Conservation (phyloP, 768 basidiomycete species). For the Rhodotorula babjevae region DNA sequence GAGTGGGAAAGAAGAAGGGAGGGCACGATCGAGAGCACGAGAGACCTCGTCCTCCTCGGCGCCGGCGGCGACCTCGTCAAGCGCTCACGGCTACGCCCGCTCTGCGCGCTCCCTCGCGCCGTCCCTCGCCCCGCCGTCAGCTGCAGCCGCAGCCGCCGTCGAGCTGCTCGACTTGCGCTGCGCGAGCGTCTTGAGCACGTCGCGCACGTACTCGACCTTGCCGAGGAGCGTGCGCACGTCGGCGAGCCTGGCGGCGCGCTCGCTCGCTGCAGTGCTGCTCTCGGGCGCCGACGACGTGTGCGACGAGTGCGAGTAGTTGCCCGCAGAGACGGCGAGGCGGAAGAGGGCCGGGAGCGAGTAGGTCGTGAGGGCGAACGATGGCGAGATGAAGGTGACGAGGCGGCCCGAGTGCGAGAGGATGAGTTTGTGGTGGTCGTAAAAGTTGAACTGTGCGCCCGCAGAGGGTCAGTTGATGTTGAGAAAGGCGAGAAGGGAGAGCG, state of each 20-base stretch:
- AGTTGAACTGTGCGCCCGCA: constrained; percentile 72
- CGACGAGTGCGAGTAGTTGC: constrained; percentile 10
- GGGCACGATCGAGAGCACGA: too few species aligned
- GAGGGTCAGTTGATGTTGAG: not conserved
- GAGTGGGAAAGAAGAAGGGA: too few species aligned
- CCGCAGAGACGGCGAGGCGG: constrained; percentile 16
- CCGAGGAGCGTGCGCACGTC: constrained; percentile 54
- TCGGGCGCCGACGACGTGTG: not conserved
- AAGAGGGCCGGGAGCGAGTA: constrained; percentile 37
- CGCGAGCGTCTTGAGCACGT: constrained; percentile 55
- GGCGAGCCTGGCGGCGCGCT: constrained; percentile 11
- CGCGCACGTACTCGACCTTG: constrained; percentile 80
- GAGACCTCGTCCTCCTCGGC: too few species aligned
- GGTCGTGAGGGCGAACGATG: constrained; percentile 37
- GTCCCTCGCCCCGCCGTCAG: not conserved
- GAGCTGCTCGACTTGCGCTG: constrained; percentile 6
- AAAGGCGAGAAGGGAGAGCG: not conserved
- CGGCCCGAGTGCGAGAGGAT: constrained; percentile 77
- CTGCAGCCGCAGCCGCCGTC: not conserved
- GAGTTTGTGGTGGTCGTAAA: constrained; percentile 93
- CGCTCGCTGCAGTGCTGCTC: not conserved
- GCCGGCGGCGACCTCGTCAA: too few species aligned
- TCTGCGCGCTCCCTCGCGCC: not conserved
- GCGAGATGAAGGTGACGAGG: constrained; percentile 73
- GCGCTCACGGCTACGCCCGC: too few species aligned